Evolutionary conservation across 225 moss, liverwort and hornwort genomes (phyloP).

Genomic region (Physcomitrium patens): DNA sequence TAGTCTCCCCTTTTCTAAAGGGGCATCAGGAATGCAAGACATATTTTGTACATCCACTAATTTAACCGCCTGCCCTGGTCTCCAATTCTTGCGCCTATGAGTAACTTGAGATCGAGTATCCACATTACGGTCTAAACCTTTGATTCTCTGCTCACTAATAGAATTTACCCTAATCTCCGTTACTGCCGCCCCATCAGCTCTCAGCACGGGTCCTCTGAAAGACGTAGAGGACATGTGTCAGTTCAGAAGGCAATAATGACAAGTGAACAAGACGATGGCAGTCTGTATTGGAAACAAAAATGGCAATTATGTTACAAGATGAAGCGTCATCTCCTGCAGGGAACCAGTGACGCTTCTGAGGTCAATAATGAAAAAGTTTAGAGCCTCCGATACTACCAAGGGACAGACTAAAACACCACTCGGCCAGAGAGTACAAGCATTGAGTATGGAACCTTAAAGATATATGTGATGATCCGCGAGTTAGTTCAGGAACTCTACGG

Average conservation of each 20-base stretch:
- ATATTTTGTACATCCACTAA: conserved; percentile 42
- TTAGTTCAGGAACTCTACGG: conserved; percentile 38
- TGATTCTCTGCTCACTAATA: conserved; percentile 38
- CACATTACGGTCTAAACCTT: conserved; percentile 34
- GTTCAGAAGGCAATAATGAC: background rate
- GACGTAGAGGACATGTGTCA: background rate
- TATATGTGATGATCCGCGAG: conserved; percentile 36
- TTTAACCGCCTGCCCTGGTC: conserved; percentile 45
- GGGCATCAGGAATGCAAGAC: conserved; percentile 31
- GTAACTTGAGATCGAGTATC: conserved; percentile 32
- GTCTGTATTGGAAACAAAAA: no score
- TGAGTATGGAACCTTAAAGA: conserved; percentile 24
- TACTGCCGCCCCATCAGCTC: conserved; percentile 30
- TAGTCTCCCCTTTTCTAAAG: conserved; percentile 34
- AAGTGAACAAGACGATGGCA: no score
- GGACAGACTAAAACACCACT: background rate
- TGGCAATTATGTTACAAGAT: no score
- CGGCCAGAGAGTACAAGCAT: background rate
- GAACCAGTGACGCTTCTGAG: no score
- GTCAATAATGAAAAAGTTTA: no score
- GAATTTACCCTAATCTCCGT: conserved; percentile 29
- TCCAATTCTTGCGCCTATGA: conserved; percentile 35
- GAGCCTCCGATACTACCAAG: background rate
- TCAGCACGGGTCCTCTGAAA: conserved; percentile 32
- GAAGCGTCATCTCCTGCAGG: no score